Evolutionary conservation across 768 basidiomycete genomes (phyloP).

Genomic region (Rubroboletus satanas): DNA sequence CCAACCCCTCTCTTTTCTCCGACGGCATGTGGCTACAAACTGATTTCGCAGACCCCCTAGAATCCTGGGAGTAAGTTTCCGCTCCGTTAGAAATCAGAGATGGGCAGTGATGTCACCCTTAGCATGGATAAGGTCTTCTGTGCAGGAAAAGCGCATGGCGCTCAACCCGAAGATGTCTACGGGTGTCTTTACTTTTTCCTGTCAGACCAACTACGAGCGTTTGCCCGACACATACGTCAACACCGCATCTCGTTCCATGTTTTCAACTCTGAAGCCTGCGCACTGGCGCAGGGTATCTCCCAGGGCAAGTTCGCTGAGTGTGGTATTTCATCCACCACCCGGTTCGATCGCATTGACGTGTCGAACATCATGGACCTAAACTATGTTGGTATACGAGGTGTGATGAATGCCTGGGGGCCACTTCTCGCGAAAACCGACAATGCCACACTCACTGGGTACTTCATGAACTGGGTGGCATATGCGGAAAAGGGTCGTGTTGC

Average conservation of each 20-base stretch:
- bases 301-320: conserved; percentile 11
- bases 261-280: conserved; percentile 35
- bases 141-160: conserved; percentile 38
- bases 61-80: conserved; percentile 45
- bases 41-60: conserved; percentile 42
- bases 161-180: conserved; percentile 41
- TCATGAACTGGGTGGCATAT: conserved; percentile 44
- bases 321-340: conserved; percentile 21
- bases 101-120: conserved; percentile 2
- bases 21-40: conserved; percentile 43
- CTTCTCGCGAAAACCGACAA: conserved; percentile 30
- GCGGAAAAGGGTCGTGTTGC: not conserved
- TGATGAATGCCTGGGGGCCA: conserved; percentile 37
- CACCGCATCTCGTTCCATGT: conserved; percentile 35
- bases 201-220: conserved; percentile 36
- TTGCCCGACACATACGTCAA: conserved; percentile 34
- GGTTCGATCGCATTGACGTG: conserved; percentile 46
- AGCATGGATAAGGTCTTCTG: conserved; percentile 40
- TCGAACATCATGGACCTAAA: conserved; percentile 46
- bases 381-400: conserved; percentile 36
- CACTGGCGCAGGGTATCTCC: conserved; percentile 38
- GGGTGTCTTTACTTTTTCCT: conserved; percentile 50
- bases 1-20: conserved; percentile 47
- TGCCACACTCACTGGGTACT: conserved; percentile 40
- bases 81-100: not conserved